These are phyloP conservation scores for Mantamonas sphyraenae DNA, from an alignment of 78 protist genomes.

Conservation along the genomic window DNA sequence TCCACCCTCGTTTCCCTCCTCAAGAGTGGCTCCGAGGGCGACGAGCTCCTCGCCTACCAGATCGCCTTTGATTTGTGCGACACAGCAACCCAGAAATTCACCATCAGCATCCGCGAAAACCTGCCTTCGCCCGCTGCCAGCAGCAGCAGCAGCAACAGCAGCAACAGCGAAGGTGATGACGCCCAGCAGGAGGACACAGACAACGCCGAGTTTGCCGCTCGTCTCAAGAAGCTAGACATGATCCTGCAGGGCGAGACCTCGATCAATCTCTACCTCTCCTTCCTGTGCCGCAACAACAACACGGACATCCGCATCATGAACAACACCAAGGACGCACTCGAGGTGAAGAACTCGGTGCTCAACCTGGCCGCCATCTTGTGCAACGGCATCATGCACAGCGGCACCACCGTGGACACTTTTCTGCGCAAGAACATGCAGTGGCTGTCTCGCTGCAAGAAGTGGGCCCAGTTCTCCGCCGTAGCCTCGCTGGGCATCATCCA, in stretches of 20 bases:
- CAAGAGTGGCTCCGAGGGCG: background rate
- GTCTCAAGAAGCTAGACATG: constrained; percentile 21
- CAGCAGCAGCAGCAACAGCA: too few species aligned
- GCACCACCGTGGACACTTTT: constrained; percentile 93
- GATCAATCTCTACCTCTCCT: constrained; percentile 71
- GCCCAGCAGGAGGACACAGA: background rate
- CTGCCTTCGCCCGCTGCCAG: too few species aligned
- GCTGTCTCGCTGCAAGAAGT: constrained; percentile 86
- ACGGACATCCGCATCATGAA: constrained; percentile 72
- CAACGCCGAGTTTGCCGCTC: background rate
- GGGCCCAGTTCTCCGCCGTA: constrained; percentile 90
- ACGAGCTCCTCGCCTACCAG: constrained; percentile 69
- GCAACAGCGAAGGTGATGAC: background rate
- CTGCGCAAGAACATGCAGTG: constrained; percentile 91
- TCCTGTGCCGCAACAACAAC: constrained; percentile 68
- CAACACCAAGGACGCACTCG: constrained; percentile 68
- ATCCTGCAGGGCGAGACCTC: constrained; percentile 78
- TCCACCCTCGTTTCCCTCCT: constrained; percentile 10
- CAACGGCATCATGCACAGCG: constrained; percentile 89
- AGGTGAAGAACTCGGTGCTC: background rate
- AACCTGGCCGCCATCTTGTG: constrained; percentile 68
- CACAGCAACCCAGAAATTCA: constrained; percentile 75
- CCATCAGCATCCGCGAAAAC: constrained; percentile 21
- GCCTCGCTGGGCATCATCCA: constrained; percentile 90
- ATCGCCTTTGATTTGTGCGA: constrained; percentile 88